Base-by-base conservation (phyloP, 495 filamentous ascomycete species). In the Hypoxylon cercidicola region DNA sequence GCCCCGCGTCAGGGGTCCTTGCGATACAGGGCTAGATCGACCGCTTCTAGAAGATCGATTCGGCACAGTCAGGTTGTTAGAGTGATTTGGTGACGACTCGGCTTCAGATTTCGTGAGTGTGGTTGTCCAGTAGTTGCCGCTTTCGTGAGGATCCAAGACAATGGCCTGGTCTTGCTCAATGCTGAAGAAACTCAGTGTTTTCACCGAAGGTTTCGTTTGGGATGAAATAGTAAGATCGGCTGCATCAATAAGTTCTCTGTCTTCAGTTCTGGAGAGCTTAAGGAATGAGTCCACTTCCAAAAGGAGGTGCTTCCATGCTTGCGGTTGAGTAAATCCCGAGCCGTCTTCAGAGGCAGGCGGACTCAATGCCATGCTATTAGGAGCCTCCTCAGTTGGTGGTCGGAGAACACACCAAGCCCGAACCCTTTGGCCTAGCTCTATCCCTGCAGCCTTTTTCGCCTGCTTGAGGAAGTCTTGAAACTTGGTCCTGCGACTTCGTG, bases 161-260 rank as follows among this genome's bases (percentile, higher is more conserved):
- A 81, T 75, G 23, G 76, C 68, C 55, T 76, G 78, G 16, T 76
- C 74, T 21, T 75, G 76, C 12, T 69, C 68, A 10, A 70, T 74
- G 10, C 71, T 67, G 39, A 73, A 62, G 44, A 30, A 71, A 43
- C 54, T 54, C 4, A 73, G 50, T 13, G 71, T 71, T 15, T 71
- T 70, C 6, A 16, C 20, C 1, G 71, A 66, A 1, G 30, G 5
- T 41, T 64, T 67, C 20, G 90, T 89, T 63, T 96, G 94, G 75
- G 93, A 94, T 10, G 94, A 93, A 57, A 79, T 78, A 1, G 90
- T 95, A 41, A 88, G 81, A 74, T 98, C 95, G 15, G 85, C 84
- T 3, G 82, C 76, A 7, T 85, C 80, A 20, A 97, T 74, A 5
- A 89, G 62, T 53, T 93, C 92, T 20, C 92, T 85, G 30, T 95